Percentiles rank a stretch among this genome's conserved stretches.
These are phyloP conservation scores for Lichtheimia ramosa DNA, from an alignment of 371 early-diverging fungal species.

Conservation along the genomic window DNA sequence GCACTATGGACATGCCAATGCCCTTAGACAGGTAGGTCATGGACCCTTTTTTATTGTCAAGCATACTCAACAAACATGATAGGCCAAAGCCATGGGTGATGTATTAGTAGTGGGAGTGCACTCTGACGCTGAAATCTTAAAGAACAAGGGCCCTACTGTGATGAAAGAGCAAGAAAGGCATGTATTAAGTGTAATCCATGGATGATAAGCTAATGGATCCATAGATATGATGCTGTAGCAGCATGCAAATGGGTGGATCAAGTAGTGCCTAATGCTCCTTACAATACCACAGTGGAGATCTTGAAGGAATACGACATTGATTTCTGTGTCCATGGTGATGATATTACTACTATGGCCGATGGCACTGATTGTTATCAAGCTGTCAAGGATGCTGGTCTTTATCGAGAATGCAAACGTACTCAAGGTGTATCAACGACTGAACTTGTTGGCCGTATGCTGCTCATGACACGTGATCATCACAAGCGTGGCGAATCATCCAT, in stretches of 20 bases:
- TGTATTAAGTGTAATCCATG: not conserved
- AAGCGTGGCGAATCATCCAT: conserved; percentile 56
- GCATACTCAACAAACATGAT: not conserved
- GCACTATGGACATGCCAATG: conserved; percentile 96
- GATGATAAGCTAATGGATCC: not conserved
- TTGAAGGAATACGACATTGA: conserved; percentile 85
- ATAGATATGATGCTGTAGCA: conserved; percentile 87
- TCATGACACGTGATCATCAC: conserved; percentile 87
- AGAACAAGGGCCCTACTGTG: conserved; percentile 96
- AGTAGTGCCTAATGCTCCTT: conserved; percentile 92
- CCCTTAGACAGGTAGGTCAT: conserved; percentile 84
- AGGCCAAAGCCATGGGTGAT: conserved; percentile 93
- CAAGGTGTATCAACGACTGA: conserved; percentile 94
- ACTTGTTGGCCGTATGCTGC: conserved; percentile 93
- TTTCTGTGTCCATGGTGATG: conserved; percentile 96
- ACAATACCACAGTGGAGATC: conserved; percentile 82
- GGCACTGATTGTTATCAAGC: conserved; percentile 94
- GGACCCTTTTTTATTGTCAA: not conserved
- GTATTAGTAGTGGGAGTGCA: conserved; percentile 95
- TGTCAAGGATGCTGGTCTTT: conserved; percentile 93
- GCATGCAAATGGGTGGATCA: conserved; percentile 98
- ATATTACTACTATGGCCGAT: conserved; percentile 91
- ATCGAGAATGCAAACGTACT: conserved; percentile 92
- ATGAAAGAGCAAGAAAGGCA: conserved; percentile 95
- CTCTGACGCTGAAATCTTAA: conserved; percentile 87